Base-by-base conservation (phyloP, 1,284 basidiomycete species). In the Leccinum subspadiceum region DNA sequence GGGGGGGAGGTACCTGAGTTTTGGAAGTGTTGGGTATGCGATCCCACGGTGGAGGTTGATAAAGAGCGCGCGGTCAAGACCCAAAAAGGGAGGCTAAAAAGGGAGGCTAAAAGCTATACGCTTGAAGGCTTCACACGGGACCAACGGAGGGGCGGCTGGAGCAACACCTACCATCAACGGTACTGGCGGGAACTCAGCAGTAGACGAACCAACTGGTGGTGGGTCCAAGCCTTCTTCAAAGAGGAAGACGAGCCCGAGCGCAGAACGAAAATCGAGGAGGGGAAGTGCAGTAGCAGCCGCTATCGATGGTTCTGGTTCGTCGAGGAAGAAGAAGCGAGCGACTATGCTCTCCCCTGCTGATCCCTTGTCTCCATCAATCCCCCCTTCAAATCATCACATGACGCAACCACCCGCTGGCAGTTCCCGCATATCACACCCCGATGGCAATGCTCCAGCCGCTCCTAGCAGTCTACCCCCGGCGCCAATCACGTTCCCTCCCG, bases 1-100 rank as follows among this genome's bases (percentile, higher is more conserved):
- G 84, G 81, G 46, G 76, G 79, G 35, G 79, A 81, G 35, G 88
- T 94, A 0, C 93, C 94, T 1, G 92, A 96, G 53, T 78, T 84
- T 56, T 91, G 86, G 82, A 73, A 71, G 35, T 90, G 89, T 66
- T 87, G 84, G 83, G 71, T 76, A 0, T 90, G 88, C 65, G 70
- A 77, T 37, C 84, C 84, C 0, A 64, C 81, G 4, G 62, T 73
- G 1, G 78, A 55, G 59, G 72, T 74, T 2, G 77, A 84, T 64
- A 77, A 74, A 60, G 82, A 83, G 52, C 69, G 74, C 44, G 83
- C 83, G 13, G 75, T 77, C 46, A 76, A 75, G 65, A 56, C 78
- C 57, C 83, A 84, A 75, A 78, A 73, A 50, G 70, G 66, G 54
- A 71, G 26, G 26, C 26, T 26, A 26, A 26, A 26, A 29, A 29